phyloP scores from a whole-genome alignment of 768 basidiomycete genomes.

The Hygrocybe punicea region DNA sequence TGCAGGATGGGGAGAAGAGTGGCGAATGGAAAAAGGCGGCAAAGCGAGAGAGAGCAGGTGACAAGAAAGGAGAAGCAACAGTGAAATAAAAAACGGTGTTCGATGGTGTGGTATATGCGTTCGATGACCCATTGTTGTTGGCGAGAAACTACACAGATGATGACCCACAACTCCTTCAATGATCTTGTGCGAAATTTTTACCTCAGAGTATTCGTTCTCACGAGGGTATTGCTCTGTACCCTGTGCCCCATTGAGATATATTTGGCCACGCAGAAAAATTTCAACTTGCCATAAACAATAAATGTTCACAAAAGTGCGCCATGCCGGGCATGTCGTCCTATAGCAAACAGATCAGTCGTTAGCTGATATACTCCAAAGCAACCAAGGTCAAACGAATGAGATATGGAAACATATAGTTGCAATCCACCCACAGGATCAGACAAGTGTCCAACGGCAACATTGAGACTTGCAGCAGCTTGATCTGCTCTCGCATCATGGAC shows the following conservation, averaged over 20 bases:
- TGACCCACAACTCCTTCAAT: not conserved
- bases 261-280: not conserved
- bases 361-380: not conserved
- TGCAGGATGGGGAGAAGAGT: conserved; percentile 81
- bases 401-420: not conserved
- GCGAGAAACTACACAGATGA: conserved; percentile 49
- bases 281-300: conserved; percentile 83
- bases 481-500: conserved; percentile 84
- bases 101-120: conserved; percentile 88
- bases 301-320: conserved; percentile 91
- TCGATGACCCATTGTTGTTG: conserved; percentile 80
- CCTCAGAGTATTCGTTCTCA: conserved; percentile 94
- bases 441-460: conserved; percentile 91
- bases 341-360: no score
- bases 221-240: conserved; percentile 80
- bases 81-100: conserved; percentile 90
- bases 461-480: conserved; percentile 90
- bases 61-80: conserved; percentile 59
- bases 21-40: conserved; percentile 89
- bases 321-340: conserved; percentile 79
- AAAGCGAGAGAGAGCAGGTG: conserved; percentile 72
- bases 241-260: conserved; percentile 34
- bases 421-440: conserved; percentile 73
- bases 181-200: conserved; percentile 23
- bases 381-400: conserved; percentile 29